Base-by-base conservation (phyloP, 495 filamentous ascomycete species). In the Penicillium bovifimosum region DNA sequence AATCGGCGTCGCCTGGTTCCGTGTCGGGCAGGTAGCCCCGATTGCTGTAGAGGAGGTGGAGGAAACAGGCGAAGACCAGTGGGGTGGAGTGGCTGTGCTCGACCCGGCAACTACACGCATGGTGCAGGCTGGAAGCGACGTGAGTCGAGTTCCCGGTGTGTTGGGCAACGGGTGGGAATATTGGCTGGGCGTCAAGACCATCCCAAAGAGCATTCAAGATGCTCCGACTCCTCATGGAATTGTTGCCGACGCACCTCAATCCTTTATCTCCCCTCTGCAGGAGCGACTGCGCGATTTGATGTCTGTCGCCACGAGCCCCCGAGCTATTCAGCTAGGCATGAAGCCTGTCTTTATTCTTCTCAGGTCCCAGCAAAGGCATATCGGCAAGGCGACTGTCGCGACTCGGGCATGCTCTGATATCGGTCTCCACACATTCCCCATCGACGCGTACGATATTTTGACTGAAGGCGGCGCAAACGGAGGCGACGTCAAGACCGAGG, bases 381-480 rank as follows among this genome's bases (percentile, higher is more conserved):
- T 97, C 56, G 93, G 93, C 20, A 98, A 98, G 65, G 77, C 84
- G 14, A 87, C 82, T 5, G 60, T 90, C 7, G 90, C 90, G 0
- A 76, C 73, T 1, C 79, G 80, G n/a, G 89, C 91, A 3, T 91
- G 88, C 61, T 78, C 84, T 0, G 93, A 96, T 54, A 85, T 96
- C 42, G 93, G 95, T 10, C 70, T 96, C 3, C 93, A 98, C 65
- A 86, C 83, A 1, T 97, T 96, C 61, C 72, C 84, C 9, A 86
- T 98, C 51, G 90, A 96, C 64, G 87, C 90, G 0, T 96, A 95
- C 64, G 95, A 98, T 57, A 90, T 97, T 42, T 74, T 95, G 10
- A 89, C 90, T 9, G 92, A 96, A 59, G 87, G 90, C 16, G 88
- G 88, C 33, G 86, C 82, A 0, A 88, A 88, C 28, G 88, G 88